Conservation (phyloP, 108 stramenopile species). For the Nitzschia putrida region DNA sequence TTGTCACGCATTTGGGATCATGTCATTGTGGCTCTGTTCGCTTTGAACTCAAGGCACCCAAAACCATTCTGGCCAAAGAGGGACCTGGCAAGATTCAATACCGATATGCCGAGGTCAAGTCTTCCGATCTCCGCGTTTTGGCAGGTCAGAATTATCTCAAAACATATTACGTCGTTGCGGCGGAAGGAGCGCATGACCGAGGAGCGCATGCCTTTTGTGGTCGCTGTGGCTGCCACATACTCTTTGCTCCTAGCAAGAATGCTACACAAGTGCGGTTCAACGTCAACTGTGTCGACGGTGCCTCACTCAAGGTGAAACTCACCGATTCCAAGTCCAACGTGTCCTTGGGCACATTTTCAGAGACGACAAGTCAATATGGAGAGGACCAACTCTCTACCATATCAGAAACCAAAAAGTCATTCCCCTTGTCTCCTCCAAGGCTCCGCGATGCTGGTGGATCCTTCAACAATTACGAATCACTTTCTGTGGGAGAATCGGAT, state of each 20-base stretch:
- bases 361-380: conserved; percentile 13
- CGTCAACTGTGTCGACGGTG: conserved; percentile 57
- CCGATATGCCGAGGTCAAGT: conserved; percentile 53
- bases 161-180: conserved; percentile 59
- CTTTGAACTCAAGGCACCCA: conserved; percentile 62
- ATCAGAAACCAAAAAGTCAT: conserved; percentile 15
- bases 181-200: conserved; percentile 18
- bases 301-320: conserved; percentile 19
- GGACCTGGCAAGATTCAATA: conserved; percentile 70
- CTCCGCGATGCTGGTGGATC: neutral
- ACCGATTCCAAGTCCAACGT: conserved; percentile 6
- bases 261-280: conserved; percentile 60
- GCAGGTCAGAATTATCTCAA: conserved; percentile 51
- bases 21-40: conserved; percentile 72
- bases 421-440: no score
- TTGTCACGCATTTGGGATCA: conserved; percentile 53
- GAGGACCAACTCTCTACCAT: conserved; percentile 38
- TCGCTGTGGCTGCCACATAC: conserved; percentile 72
- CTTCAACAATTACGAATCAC: conserved; percentile 6
- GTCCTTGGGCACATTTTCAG: conserved; percentile 3
- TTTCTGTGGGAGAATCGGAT: neutral
- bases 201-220: conserved; percentile 76
- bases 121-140: conserved; percentile 52
- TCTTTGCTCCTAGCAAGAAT: conserved; percentile 58
- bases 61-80: conserved; percentile 44